Percentiles rank a stretch among this genome's conserved stretches.
phyloP scores from a whole-genome alignment of 2,329 filamentous ascomycete genomes.

The Pyrenochaeta sp. region DNA sequence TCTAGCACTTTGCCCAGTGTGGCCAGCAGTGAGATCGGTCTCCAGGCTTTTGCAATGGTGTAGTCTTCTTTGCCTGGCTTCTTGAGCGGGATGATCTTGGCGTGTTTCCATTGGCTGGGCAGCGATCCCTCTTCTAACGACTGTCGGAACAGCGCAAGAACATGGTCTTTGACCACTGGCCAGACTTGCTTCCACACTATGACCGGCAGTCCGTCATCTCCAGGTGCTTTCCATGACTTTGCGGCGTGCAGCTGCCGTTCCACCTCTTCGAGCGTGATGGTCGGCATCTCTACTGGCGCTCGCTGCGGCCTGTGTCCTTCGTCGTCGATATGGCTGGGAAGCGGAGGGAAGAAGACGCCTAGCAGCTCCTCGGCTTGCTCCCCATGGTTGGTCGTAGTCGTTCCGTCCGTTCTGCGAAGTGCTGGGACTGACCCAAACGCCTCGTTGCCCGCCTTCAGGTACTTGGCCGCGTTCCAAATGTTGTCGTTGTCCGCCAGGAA shows the following conservation, averaged over 20 bases:
- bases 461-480: conserved; percentile 14
- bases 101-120: conserved; percentile 15
- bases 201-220: conserved; percentile 12
- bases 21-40: conserved; percentile 40
- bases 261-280: conserved; percentile 12
- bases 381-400: conserved; percentile 6
- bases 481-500: conserved; percentile 15
- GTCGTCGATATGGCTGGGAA: conserved; percentile 9
- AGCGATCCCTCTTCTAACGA: conserved; percentile 14
- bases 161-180: conserved; percentile 16
- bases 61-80: conserved; percentile 14
- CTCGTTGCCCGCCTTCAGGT: conserved; percentile 13
- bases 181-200: conserved; percentile 18
- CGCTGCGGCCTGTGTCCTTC: conserved; percentile 11
- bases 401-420: conserved; percentile 12
- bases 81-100: conserved; percentile 14
- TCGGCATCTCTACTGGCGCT: conserved; percentile 8
- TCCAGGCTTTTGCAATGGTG: conserved; percentile 22
- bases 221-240: conserved; percentile 17
- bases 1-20: conserved; percentile 27
- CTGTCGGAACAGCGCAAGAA: conserved; percentile 16
- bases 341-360: conserved; percentile 11
- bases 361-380: conserved; percentile 13
- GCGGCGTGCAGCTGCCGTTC: conserved; percentile 11
- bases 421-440: conserved; percentile 14